These are phyloP conservation scores for Mortierella alpina DNA, from an alignment of 192 early-diverging fungal species.

Conservation along the genomic window DNA sequence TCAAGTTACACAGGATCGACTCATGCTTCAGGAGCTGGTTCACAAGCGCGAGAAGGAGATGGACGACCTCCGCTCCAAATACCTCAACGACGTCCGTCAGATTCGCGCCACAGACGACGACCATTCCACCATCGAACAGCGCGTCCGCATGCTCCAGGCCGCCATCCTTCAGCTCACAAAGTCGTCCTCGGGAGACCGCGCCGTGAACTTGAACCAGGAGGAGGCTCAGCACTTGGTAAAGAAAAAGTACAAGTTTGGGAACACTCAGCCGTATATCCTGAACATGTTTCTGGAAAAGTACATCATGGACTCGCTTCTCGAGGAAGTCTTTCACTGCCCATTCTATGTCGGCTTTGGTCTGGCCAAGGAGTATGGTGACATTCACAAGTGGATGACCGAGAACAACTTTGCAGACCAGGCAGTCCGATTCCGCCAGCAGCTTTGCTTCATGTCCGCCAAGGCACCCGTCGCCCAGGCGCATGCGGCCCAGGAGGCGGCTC, in stretches of 20 bases:
- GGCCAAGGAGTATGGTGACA: conserved; percentile 25
- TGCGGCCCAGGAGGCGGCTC: conserved; percentile 30
- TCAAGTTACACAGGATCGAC: conserved; percentile 43
- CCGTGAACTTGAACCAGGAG: conserved; percentile 46
- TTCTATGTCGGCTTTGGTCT: conserved; percentile 53
- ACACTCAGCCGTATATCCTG: conserved; percentile 50
- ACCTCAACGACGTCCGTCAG: conserved; percentile 51
- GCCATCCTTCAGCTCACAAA: conserved; percentile 49
- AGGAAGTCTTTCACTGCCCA: conserved; percentile 55
- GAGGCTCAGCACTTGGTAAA: conserved; percentile 39
- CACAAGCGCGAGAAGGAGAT: conserved; percentile 55
- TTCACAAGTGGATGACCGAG: conserved; percentile 52
- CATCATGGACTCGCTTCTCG: conserved; percentile 60
- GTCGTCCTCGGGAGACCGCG: conserved; percentile 41
- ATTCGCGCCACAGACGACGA: conserved; percentile 62
- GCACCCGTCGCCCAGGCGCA: conserved; percentile 26
- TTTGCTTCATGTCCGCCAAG: conserved; percentile 52
- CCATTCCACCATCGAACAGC: conserved; percentile 51
- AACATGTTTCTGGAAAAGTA: conserved; percentile 65
- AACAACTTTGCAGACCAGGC: conserved; percentile 53
- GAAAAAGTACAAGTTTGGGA: conserved; percentile 49
- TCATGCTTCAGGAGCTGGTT: conserved; percentile 45
- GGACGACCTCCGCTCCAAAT: conserved; percentile 46
- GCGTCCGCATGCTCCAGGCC: conserved; percentile 52
- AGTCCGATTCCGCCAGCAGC: conserved; percentile 55